Evolutionary conservation across 2,329 filamentous ascomycete species (phyloP).

Genomic region (Cytospora leucostoma): DNA sequence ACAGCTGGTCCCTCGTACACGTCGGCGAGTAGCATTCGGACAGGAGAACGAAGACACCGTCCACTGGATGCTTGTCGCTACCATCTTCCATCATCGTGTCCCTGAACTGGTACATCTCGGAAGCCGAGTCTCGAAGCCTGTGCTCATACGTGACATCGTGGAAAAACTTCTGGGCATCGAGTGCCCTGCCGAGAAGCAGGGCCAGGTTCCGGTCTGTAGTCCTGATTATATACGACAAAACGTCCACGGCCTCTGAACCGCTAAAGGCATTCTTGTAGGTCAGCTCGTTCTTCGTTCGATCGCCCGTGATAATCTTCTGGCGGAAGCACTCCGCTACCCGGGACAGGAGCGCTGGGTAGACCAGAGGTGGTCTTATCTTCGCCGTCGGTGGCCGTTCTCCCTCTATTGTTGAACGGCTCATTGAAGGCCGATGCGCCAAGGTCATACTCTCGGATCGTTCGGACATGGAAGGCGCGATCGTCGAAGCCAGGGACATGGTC

Average conservation of each 20-base stretch:
- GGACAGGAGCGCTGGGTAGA: conserved; percentile 93
- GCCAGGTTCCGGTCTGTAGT: conserved; percentile 95
- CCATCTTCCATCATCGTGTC: conserved; percentile 85
- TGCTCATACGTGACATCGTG: conserved; percentile 99
- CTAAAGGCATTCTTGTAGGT: conserved; percentile 98
- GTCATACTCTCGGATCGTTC: conserved; percentile 33
- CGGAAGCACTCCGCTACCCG: conserved; percentile 90
- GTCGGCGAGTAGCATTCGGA: conserved; percentile 98
- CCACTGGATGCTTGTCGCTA: conserved; percentile 73
- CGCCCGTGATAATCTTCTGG: conserved; percentile 80
- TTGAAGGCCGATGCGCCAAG: conserved; percentile 57
- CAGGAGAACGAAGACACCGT: conserved; percentile 93
- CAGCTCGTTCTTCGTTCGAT: conserved; percentile 93
- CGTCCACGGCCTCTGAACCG: conserved; percentile 90
- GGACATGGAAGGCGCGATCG: conserved; percentile 67
- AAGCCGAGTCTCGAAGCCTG: conserved; percentile 86
- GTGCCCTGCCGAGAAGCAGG: conserved; percentile 81
- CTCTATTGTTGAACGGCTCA: conserved; percentile 55
- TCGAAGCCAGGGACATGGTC: conserved; percentile 93
- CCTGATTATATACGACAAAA: conserved; percentile 94
- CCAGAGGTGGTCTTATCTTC: conserved; percentile 74
- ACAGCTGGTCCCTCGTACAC: conserved; percentile 91
- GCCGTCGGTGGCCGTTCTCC: conserved; percentile 59
- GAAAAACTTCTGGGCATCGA: conserved; percentile 98
- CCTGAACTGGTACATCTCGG: conserved; percentile 95